Evolutionary conservation across 306 rosid genomes (phyloP), one percentile per base, ranked within the genome.

Genomic region (Vigna unguiculata): DNA sequence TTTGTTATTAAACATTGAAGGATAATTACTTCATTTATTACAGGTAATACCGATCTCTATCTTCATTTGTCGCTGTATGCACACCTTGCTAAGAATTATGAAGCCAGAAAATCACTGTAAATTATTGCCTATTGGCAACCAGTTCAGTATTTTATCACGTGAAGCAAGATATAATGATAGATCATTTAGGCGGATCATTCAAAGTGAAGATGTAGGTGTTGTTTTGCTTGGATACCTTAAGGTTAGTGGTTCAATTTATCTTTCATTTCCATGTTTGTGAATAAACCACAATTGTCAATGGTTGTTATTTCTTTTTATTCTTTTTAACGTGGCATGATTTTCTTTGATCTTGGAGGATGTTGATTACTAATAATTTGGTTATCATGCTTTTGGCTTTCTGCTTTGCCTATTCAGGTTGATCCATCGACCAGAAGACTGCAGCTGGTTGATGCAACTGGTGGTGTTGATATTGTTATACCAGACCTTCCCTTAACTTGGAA

Each of bases 401-500:
- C 78, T 51, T 48, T 82, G 79, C 55, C 75, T 76, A 62, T 78
- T 72, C 89, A 94, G 98, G 72, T 87, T 78, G 85, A 85, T 77
- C 87, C 85, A 59, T 61, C 75, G 45, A 87, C 93, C 46, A 89
- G 92, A 80, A 86, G 88, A 85, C 85, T 95, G 78, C 98, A 85
- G 83, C 80, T 95, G 85, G 90, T 88, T 85, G 98, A 95, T 81
- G 90, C 88, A 13, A 92, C 96, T 71, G 95, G 95, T 49, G 83
- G 87, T 63, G 83, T 95, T 83, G 95, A 95, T 86, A 90, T 90
- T 81, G 77, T 89, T 54, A 77, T 95, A 64, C 97, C 97, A 25
- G 98, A 95, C 72, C 90, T 95, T 84, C 96, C 97, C 57, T 86
- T 83, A 69, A 83, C 89, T 46, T 90, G 86, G 96, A 84, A 88